Conservation (phyloP, 768 basidiomycete species). For the Suillus plorans region DNA sequence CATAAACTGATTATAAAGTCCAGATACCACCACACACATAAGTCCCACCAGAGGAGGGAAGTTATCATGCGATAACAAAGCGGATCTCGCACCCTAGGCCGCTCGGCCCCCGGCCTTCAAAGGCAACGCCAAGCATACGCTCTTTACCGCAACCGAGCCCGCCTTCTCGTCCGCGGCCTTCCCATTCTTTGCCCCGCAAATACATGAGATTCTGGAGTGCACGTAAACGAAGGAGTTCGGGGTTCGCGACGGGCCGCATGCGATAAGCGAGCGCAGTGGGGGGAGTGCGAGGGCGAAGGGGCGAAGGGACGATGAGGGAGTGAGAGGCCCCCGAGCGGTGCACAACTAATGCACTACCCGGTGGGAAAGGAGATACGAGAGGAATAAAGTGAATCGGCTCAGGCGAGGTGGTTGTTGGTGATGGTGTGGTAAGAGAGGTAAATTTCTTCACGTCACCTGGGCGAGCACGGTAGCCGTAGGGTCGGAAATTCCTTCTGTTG, state of each 20-base stretch:
- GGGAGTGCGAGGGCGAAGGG: slow-evolving; percentile 39
- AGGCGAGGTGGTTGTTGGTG: slow-evolving; percentile 11
- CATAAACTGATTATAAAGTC: slow-evolving; percentile 31
- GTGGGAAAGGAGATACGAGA: slow-evolving; percentile 36
- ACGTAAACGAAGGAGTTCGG: slow-evolving; percentile 53
- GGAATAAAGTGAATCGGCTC: slow-evolving; percentile 41
- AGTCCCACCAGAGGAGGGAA: not conserved
- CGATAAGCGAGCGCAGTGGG: slow-evolving; percentile 39
- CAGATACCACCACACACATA: slow-evolving; percentile 14
- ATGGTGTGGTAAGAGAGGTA: slow-evolving; percentile 22
- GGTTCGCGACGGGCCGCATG: slow-evolving; percentile 59
- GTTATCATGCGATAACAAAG: slow-evolving; percentile 29
- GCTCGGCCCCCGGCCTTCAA: slow-evolving; percentile 61
- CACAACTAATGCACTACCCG: slow-evolving; percentile 26
- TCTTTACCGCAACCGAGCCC: slow-evolving; percentile 56
- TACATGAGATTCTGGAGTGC: slow-evolving; percentile 60
- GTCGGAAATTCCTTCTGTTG: slow-evolving; percentile 20
- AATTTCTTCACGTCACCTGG: slow-evolving; percentile 44
- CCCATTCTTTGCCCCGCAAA: slow-evolving; percentile 44
- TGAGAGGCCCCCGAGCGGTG: slow-evolving; percentile 33
- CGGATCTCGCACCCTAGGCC: slow-evolving; percentile 43
- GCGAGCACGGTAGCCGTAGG: slow-evolving; percentile 44
- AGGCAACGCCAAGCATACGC: slow-evolving; percentile 56
- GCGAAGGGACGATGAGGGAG: slow-evolving; percentile 40
- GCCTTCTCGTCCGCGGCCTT: slow-evolving; percentile 48